A percentile compares a stretch with the other conserved stretches of the same genome.
Evolutionary conservation across 345 rosid genomes (phyloP).

Genomic region (Pistacia integerrima): DNA sequence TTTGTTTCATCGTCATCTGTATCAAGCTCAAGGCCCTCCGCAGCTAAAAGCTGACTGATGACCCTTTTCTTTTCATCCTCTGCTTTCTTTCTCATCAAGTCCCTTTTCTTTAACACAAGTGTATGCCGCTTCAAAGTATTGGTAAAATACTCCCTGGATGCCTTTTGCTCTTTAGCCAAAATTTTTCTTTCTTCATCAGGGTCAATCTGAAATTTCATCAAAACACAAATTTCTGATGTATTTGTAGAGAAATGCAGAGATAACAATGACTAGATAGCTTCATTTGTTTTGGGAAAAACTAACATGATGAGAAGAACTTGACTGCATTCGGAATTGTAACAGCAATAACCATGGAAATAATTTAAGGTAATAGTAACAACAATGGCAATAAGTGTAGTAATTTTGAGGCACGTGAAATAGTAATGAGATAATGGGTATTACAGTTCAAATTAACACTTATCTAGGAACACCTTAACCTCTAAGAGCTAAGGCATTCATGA

Average conservation of each 20-base stretch:
- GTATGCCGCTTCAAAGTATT: constrained; percentile 82
- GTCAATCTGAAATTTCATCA: constrained; percentile 53
- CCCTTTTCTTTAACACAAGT: constrained; percentile 81
- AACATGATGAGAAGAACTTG: background rate
- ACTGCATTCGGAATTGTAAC: background rate
- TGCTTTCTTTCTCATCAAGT: constrained; percentile 80
- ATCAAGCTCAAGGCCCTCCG: constrained; percentile 94
- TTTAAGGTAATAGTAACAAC: background rate
- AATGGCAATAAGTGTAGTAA: background rate
- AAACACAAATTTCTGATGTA: constrained; percentile 4
- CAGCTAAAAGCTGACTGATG: constrained; percentile 74
- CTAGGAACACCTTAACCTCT: background rate
- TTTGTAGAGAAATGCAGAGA: background rate
- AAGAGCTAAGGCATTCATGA: constrained; percentile 8
- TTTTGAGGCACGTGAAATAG: background rate
- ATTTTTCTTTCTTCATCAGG: constrained; percentile 90
- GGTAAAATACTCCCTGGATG: constrained; percentile 61
- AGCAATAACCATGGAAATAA: background rate
- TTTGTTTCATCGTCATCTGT: constrained; percentile 52
- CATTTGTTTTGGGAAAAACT: background rate
- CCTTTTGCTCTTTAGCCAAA: constrained; percentile 79
- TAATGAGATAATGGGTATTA: background rate
- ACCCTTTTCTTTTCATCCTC: constrained; percentile 70
- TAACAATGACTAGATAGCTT: background rate
- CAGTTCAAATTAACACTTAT: background rate